Conservation (phyloP, 1,284 basidiomycete species). For the Hortiboletus rubellus region DNA sequence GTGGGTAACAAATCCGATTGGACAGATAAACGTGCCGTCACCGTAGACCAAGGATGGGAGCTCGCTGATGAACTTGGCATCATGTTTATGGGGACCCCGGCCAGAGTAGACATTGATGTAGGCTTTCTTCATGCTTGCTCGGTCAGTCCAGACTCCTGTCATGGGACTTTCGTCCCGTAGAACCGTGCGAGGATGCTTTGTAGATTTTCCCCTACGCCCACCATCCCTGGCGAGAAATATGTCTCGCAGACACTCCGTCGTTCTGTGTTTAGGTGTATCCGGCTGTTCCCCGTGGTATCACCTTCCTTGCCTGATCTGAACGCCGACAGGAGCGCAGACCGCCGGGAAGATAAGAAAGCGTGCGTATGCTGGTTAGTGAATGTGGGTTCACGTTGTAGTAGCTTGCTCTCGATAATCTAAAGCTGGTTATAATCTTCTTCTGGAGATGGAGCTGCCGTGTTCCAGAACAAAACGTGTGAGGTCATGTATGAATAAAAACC, state of each 20-base stretch:
- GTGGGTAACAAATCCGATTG: slow-evolving; percentile 99
- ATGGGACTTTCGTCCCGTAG: slow-evolving; percentile 39
- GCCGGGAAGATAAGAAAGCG: slow-evolving; percentile 71
- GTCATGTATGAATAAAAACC: background rate
- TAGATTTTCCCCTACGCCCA: slow-evolving; percentile 88
- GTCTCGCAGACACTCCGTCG: slow-evolving; percentile 91
- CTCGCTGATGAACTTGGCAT: slow-evolving; percentile 89
- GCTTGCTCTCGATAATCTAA: slow-evolving; percentile 74
- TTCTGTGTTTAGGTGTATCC: slow-evolving; percentile 93
- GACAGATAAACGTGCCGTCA: slow-evolving; percentile 94
- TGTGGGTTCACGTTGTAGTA: slow-evolving; percentile 81
- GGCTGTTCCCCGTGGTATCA: slow-evolving; percentile 68
- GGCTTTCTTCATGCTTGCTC: slow-evolving; percentile 96
- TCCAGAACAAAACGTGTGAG: slow-evolving; percentile 43
- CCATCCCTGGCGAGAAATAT: slow-evolving; percentile 91
- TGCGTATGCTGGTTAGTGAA: slow-evolving; percentile 86
- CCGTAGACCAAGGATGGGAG: slow-evolving; percentile 79
- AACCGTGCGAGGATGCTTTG: slow-evolving; percentile 87
- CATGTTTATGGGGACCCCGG: slow-evolving; percentile 97
- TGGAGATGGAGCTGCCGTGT: slow-evolving; percentile 83
- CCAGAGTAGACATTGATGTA: slow-evolving; percentile 98
- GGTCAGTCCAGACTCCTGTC: slow-evolving; percentile 53
- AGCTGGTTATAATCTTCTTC: slow-evolving; percentile 86
- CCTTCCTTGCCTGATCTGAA: slow-evolving; percentile 78
- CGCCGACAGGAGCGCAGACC: slow-evolving; percentile 82